Evolutionary conservation across 2,329 filamentous ascomycete species (phyloP).

Genomic region (Cladophialophora bantiana): DNA sequence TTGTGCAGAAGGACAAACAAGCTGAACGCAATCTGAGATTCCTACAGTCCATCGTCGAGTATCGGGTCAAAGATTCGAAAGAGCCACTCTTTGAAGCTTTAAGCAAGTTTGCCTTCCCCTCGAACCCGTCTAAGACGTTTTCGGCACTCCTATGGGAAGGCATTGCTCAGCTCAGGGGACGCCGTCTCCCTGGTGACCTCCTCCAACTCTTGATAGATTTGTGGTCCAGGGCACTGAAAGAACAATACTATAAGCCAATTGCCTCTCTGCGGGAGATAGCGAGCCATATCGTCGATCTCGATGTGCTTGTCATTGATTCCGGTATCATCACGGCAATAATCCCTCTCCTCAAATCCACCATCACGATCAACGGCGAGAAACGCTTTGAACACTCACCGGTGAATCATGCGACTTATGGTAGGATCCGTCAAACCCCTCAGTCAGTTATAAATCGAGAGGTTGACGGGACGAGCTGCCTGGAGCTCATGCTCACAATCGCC

Average conservation of each 20-base stretch:
- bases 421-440: constrained; percentile 50
- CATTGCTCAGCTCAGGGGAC: constrained; percentile 52
- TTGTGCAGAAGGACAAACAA: constrained; percentile 35
- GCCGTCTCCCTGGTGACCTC: constrained; percentile 58
- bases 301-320: constrained; percentile 47
- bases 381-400: constrained; percentile 55
- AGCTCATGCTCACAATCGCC: constrained; percentile 61
- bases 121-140: constrained; percentile 55
- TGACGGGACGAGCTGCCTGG: constrained; percentile 61
- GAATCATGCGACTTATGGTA: constrained; percentile 49
- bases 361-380: constrained; percentile 64
- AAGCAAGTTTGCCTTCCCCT: constrained; percentile 61
- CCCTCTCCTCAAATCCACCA: constrained; percentile 51
- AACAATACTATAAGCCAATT: constrained; percentile 57
- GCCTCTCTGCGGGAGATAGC: constrained; percentile 52
- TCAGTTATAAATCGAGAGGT: constrained; percentile 57
- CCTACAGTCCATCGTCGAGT: constrained; percentile 63
- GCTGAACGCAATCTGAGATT: constrained; percentile 47
- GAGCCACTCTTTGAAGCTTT: constrained; percentile 64
- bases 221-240: constrained; percentile 64
- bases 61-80: constrained; percentile 57
- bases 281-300: constrained; percentile 50
- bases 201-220: constrained; percentile 59
- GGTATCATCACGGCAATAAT: constrained; percentile 49
- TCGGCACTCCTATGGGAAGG: constrained; percentile 63